Base-by-base conservation (phyloP, 352 stramenopile genomes). In the Paralagenidium karlingii region DNA sequence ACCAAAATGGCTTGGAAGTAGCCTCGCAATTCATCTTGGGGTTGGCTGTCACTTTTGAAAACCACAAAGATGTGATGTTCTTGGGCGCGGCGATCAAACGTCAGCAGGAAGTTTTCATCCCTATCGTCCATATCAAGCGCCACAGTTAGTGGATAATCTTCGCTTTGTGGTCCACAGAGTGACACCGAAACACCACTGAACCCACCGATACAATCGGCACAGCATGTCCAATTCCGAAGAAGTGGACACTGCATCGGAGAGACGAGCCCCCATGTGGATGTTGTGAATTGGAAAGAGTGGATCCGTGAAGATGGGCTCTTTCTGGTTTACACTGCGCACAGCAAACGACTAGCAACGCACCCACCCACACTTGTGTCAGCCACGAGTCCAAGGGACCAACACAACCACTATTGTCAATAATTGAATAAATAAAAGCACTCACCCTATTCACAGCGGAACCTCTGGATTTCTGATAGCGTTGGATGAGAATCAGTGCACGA, bases 1-100 rank as follows among this genome's bases (percentile, higher is more conserved):
- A 82, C 47, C 18, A 81, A 43, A 2, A 82, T 53, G 10, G 65
- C 73, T 40, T 87, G 69, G 48, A 75, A 84, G 38, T 74, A 87
- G 2, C 67, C 73, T 3, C 69, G 69, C n/a, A 87, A 43, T 43
- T 87, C 69, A 40, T 84, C 73, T 30, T 53, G 57, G 1, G 69
- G 58, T 26, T 65, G 63, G 12, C 59, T 59, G 19, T 69, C 65
- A 0, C 45, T 56, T 34, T 60, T 52, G 24, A 78, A 78, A n/a
- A 82, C 59, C 26, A 85, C 71, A 24, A 63, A 51, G 11, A 79
- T 58, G 8, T 24, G 42, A 6, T 36, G 46, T 16, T 50, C 45
- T n/a, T n/a, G n/a, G n/a, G n/a, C n/a, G n/a, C n/a, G n/a, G n/a
- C n/a, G n/a, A 13, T 57, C 51, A 3, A 77, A 42, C 1, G 51